These are phyloP conservation scores for Pythium angustatum DNA, from an alignment of 352 stramenopile species.

Conservation along the genomic window DNA sequence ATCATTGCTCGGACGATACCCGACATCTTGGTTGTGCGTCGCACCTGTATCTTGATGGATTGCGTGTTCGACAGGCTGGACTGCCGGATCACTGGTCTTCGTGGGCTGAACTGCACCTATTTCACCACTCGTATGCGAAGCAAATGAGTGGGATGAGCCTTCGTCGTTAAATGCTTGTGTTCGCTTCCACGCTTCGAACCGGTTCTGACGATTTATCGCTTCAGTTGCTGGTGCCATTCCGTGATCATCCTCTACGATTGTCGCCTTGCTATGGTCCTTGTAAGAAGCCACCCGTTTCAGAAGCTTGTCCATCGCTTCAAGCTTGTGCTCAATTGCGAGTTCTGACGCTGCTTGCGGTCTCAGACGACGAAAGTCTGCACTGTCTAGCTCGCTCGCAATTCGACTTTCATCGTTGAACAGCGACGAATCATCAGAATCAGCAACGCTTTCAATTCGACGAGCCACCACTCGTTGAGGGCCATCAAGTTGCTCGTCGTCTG, in stretches of 20 bases:
- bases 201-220: background rate
- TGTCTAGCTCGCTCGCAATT: background rate
- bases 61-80: background rate
- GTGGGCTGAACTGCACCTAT: background rate
- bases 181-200: constrained; percentile 8
- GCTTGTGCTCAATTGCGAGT: constrained; percentile 11
- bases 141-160: background rate
- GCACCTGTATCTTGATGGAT: background rate
- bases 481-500: background rate
- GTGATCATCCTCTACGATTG: background rate
- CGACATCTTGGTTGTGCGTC: no score
- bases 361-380: background rate
- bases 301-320: constrained; percentile 20
- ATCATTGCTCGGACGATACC: no score
- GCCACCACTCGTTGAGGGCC: constrained; percentile 12
- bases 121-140: constrained; percentile 9
- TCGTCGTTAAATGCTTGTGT: background rate
- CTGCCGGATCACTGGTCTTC: background rate
- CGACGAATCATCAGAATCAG: constrained; percentile 12
- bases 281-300: constrained; percentile 18
- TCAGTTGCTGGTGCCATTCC: background rate
- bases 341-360: background rate
- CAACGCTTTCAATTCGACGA: background rate
- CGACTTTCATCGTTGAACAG: background rate
- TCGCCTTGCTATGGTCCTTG: background rate